Evolutionary conservation across 495 filamentous ascomycete genomes (phyloP), one percentile per base, ranked within the genome.

Genomic region (Penicillium verhagenii): DNA sequence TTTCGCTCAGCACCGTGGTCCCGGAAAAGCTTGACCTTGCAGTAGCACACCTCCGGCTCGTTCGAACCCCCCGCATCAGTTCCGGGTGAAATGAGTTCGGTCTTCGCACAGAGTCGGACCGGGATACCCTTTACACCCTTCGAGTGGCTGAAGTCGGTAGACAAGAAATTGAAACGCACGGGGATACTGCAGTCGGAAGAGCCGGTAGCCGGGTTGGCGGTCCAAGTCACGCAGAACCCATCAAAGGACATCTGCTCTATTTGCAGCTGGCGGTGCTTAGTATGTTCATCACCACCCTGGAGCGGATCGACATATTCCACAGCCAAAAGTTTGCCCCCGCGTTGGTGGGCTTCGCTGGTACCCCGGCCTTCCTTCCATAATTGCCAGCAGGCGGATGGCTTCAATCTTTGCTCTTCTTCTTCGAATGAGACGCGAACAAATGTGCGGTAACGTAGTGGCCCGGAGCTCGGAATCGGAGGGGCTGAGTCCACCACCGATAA

Each of bases 81-180:
- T 1, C 72, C 67, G 6, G 71, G 68, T 0, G 63, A 59, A 1
- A 67, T 60, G 0, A 89, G 62, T 50, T 91, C 84, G 0, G 93
- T 96, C 72, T 96, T 96, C 13, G 90, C 84, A 67, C 93, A 96
- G 1, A 97, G 77, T 43, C 92, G 77, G 20, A 97, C 92, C 0
- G 92, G 89, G 51, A 95, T 94, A 18, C 92, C 92, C 70, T 96
- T 97, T 21, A 97, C 92, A 38, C 92, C 93, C 61, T 97, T 96
- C 10, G 92, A 96, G 62, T 95, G 92, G 69, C 90, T 96, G 68
- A 96, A 97, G 66, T 97, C 92, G 20, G 93, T 97, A 0, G 92
- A 97, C 0, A 97, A 79, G 63, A 97, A 97, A 71, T 97, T 97
- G 79, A 96, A 97, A 46, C 91, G 88, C 9, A 96, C 88, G 19